Evolutionary conservation across 2,329 filamentous ascomycete genomes (phyloP).

Genomic region (Xylariaceae sp.): DNA sequence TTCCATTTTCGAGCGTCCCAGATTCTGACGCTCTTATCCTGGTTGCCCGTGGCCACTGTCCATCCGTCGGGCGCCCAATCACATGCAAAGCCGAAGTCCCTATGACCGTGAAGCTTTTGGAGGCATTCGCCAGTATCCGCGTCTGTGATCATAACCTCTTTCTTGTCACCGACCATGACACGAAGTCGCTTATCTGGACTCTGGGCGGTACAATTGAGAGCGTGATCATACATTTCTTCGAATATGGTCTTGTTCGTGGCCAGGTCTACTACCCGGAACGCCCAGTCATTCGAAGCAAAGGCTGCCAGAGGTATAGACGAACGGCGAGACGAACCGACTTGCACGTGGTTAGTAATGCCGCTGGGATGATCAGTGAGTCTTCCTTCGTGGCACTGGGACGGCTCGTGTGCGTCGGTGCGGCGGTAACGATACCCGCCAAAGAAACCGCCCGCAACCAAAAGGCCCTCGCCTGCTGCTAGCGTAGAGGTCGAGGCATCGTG

Average conservation of each 20-base stretch:
- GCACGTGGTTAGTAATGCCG: constrained; percentile 61
- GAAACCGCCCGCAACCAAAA: constrained; percentile 56
- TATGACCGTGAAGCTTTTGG: constrained; percentile 56
- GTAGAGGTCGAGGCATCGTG: constrained; percentile 43
- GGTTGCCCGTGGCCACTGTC: constrained; percentile 69
- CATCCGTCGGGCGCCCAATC: constrained; percentile 75
- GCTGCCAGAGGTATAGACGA: constrained; percentile 50
- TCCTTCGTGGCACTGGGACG: constrained; percentile 36
- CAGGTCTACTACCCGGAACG: constrained; percentile 55
- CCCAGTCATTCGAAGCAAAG: constrained; percentile 58
- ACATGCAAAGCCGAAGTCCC: constrained; percentile 69
- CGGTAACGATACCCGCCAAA: constrained; percentile 50
- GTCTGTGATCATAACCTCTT: constrained; percentile 60
- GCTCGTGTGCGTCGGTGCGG: constrained; percentile 38
- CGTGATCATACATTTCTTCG: constrained; percentile 48
- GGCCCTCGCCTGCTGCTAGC: constrained; percentile 46
- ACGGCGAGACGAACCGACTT: constrained; percentile 49
- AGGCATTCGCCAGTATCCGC: constrained; percentile 58
- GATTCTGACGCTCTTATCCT: constrained; percentile 67
- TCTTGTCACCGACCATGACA: constrained; percentile 65
- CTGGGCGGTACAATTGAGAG: constrained; percentile 68
- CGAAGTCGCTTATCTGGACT: constrained; percentile 67
- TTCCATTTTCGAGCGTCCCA: constrained; percentile 71
- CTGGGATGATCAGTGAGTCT: constrained; percentile 44
- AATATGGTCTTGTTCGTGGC: constrained; percentile 53